Conservation (phyloP, 768 basidiomycete genomes). For the Termitomyces sp. region DNA sequence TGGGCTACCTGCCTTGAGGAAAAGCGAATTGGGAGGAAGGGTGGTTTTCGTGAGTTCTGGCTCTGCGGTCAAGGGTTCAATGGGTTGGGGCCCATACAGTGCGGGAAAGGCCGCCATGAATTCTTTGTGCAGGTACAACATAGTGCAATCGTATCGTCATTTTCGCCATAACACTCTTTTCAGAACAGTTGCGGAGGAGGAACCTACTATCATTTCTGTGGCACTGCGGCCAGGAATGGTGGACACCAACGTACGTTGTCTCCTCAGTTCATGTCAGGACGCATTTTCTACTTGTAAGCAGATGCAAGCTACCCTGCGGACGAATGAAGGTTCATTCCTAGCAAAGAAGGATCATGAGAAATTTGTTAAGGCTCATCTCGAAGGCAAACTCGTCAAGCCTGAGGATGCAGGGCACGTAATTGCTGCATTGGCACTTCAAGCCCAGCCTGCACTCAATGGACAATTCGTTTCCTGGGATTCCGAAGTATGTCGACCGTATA, state of each 20-base stretch:
- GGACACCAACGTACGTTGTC: slow-evolving; percentile 60
- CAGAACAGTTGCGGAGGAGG: slow-evolving; percentile 83
- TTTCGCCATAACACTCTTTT: neutral
- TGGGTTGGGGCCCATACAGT: slow-evolving; percentile 79
- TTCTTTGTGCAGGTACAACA: slow-evolving; percentile 62
- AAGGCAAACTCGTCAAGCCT: slow-evolving; percentile 71
- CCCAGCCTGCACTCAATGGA: slow-evolving; percentile 59
- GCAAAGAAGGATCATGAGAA: slow-evolving; percentile 41
- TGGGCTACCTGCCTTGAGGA: slow-evolving; percentile 63
- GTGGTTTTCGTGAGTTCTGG: slow-evolving; percentile 86
- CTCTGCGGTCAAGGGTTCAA: slow-evolving; percentile 58
- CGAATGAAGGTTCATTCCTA: slow-evolving; percentile 49
- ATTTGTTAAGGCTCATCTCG: slow-evolving; percentile 52
- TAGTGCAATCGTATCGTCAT: neutral
- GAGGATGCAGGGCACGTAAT: slow-evolving; percentile 75
- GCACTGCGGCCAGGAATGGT: slow-evolving; percentile 87
- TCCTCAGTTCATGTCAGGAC: neutral
- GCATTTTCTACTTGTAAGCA: slow-evolving; percentile 20
- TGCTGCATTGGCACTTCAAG: slow-evolving; percentile 65
- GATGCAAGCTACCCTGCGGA: slow-evolving; percentile 67
- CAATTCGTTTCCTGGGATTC: slow-evolving; percentile 80
- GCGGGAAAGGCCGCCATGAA: slow-evolving; percentile 90
- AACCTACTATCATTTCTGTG: slow-evolving; percentile 65
- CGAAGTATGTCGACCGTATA: slow-evolving; percentile 57
- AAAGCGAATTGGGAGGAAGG: slow-evolving; percentile 49